A percentile compares a stretch with the other conserved stretches of the same genome.
phyloP scores from a whole-genome alignment of 2,329 filamentous ascomycete genomes.

The Chrysoporthe cubensis region DNA sequence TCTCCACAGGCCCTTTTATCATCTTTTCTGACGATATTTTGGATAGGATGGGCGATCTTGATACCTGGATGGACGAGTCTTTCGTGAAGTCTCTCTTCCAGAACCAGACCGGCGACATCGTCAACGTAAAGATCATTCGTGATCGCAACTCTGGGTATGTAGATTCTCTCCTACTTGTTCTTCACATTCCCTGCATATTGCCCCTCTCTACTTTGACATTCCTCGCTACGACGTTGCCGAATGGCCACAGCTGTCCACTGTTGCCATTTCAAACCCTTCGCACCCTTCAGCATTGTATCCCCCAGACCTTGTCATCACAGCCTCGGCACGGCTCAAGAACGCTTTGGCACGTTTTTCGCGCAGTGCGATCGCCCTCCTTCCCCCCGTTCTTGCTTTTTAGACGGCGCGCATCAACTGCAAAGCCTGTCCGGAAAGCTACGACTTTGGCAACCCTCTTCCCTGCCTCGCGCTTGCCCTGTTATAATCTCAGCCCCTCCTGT shows the following conservation, averaged over 20 bases:
- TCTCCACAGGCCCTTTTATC: no score
- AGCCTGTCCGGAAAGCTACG: background rate
- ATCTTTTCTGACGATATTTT: background rate
- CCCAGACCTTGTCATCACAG: background rate
- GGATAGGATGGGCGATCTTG: constrained; percentile 94
- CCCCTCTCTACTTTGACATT: no score
- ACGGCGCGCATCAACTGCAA: background rate
- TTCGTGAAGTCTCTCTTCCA: constrained; percentile 93
- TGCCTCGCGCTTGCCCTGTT: background rate
- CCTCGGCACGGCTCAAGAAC: background rate
- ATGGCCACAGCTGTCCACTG: no score
- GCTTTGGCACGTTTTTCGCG: background rate
- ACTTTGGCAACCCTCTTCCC: background rate
- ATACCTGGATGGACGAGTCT: constrained; percentile 99
- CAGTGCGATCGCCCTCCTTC: background rate
- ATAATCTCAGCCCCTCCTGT: background rate
- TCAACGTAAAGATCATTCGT: constrained; percentile 99
- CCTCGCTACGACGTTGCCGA: no score
- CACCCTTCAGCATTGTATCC: no score
- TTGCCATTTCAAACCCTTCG: no score
- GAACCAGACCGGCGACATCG: constrained; percentile 87
- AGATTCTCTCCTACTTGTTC: background rate
- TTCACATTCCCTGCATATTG: no score
- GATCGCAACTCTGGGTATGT: constrained; percentile 95
- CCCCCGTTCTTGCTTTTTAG: background rate